These are phyloP conservation scores for Spergularia bocconei DNA, from an alignment of 148 eudicot genomes.

Conservation along the genomic window DNA sequence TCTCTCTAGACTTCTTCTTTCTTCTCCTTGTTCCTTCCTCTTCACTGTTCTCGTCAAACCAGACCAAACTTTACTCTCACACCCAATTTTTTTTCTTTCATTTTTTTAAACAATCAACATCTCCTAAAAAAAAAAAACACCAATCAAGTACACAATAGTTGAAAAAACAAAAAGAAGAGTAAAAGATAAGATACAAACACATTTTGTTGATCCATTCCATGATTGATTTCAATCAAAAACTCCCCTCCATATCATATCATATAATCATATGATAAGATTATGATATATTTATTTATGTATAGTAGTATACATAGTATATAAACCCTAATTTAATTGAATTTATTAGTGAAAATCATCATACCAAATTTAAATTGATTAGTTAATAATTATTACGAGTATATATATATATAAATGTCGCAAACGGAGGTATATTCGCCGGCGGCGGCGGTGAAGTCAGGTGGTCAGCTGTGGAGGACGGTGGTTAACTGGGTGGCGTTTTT, in stretches of 20 bases:
- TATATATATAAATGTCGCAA: slow-evolving; percentile 34
- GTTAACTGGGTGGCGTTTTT: slow-evolving; percentile 82
- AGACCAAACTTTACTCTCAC: background rate
- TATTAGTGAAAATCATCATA: background rate
- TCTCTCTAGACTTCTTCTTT: background rate
- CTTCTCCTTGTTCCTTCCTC: background rate
- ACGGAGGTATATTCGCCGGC: slow-evolving; percentile 63
- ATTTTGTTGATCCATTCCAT: background rate
- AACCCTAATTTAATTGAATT: slow-evolving; percentile 31
- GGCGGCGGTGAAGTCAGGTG: slow-evolving; percentile 31
- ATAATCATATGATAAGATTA: background rate
- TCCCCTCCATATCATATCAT: background rate
- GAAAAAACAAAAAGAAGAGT: background rate
- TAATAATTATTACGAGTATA: too few relatives aligned
- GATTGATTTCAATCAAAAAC: background rate
- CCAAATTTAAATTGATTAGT: too few relatives aligned
- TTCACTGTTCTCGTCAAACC: slow-evolving; percentile 22
- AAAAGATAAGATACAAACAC: too few relatives aligned
- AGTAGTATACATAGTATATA: background rate
- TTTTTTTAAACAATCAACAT: too few relatives aligned
- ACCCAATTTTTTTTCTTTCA: background rate
- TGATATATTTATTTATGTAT: background rate
- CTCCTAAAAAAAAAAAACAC: background rate
- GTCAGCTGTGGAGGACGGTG: slow-evolving; percentile 76
- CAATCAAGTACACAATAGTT: background rate